Base-by-base conservation (phyloP, 2,329 filamentous ascomycete genomes). In the Knoxdaviesia capensis region DNA sequence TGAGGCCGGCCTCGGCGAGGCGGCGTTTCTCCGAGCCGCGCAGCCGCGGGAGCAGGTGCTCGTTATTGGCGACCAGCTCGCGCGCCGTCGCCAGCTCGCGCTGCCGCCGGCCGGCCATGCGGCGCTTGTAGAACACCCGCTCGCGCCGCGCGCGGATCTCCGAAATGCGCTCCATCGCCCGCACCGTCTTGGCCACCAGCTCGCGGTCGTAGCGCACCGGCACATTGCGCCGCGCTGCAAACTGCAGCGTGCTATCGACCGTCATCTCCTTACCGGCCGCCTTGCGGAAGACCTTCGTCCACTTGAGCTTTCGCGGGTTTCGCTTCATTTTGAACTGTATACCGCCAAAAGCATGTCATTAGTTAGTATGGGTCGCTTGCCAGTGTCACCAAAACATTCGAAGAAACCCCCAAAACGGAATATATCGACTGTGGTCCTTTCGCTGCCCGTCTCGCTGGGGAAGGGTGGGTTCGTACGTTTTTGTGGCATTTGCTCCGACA, bases 161-260 rank as follows among this genome's bases (percentile, higher is more conserved):
- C 53, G 74, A 68, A 52, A 96, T 79, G 48, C 88, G 74, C 62
- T 84, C 71, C 86, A 98, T 98, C 50, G 87, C 88, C 57, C 81
- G 76, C 60, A 96, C 70, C 10, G 90, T 96, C 55, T 81, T 85
- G 52, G 74, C 71, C 48, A 94, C 77, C 49, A 94, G 75, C 52
- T 93, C 84, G 60, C 90, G 80, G 73, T 94, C 84, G 75, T 98
- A 98, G 57, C 88, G 84, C 47, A 92, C 76, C 50, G 90, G 90
- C 32, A 92, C 75, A 68, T 98, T 94, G 67, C 90, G 82, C 56
- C 85, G 81, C 51, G 85, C 82, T 48, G 84, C 81, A 64, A 96
- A 94, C 56, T 85, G 80, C 46, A 98, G 77, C 32, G 88, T 94
- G 54, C 76, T 81, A 69, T 98, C 90, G 61, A 96, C 87, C 44